Evolutionary conservation across 495 filamentous ascomycete genomes (phyloP).

Genomic region (Pseudotulostoma volvatum): DNA sequence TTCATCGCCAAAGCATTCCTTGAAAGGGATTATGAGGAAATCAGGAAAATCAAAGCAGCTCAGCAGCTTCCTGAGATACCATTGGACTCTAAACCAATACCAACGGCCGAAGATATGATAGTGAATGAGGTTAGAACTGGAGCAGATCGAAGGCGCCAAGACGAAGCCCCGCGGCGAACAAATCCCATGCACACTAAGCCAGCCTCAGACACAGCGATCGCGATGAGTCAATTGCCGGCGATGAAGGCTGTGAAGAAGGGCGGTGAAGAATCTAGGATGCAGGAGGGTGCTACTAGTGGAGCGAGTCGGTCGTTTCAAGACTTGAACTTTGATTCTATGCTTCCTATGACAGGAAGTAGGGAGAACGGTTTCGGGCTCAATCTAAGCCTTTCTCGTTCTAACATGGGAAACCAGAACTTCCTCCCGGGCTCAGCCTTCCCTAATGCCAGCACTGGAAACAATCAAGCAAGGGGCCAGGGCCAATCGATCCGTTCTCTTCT

Average conservation of each 20-base stretch:
- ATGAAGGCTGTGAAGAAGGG: slow-evolving; percentile 11
- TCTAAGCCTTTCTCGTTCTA: slow-evolving; percentile 28
- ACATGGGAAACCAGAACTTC: slow-evolving; percentile 26
- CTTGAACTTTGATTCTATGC: slow-evolving; percentile 24
- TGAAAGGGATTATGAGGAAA: slow-evolving; percentile 28
- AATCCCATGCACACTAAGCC: slow-evolving; percentile 4
- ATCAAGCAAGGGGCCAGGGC: slow-evolving; percentile 7
- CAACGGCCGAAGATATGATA: background rate
- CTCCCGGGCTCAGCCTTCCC: slow-evolving; percentile 23
- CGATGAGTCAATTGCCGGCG: slow-evolving; percentile 4
- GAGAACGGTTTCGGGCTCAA: slow-evolving; percentile 29
- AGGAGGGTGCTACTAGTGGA: slow-evolving; percentile 5
- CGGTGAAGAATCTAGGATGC: slow-evolving; percentile 1
- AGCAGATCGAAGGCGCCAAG: background rate
- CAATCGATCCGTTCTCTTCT: slow-evolving; percentile 14
- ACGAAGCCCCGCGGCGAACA: background rate
- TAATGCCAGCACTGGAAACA: slow-evolving; percentile 8
- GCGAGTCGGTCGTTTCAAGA: slow-evolving; percentile 12
- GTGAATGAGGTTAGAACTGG: background rate
- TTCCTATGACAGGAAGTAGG: slow-evolving; percentile 16
- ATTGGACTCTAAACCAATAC: background rate
- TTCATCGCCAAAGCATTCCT: slow-evolving; percentile 31
- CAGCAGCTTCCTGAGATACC: slow-evolving; percentile 8
- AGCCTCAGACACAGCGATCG: slow-evolving; percentile 6
- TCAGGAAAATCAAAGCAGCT: slow-evolving; percentile 20